Evolutionary conservation across 2,329 filamentous ascomycete genomes (phyloP).

Genomic region (Talaromyces marneffei): DNA sequence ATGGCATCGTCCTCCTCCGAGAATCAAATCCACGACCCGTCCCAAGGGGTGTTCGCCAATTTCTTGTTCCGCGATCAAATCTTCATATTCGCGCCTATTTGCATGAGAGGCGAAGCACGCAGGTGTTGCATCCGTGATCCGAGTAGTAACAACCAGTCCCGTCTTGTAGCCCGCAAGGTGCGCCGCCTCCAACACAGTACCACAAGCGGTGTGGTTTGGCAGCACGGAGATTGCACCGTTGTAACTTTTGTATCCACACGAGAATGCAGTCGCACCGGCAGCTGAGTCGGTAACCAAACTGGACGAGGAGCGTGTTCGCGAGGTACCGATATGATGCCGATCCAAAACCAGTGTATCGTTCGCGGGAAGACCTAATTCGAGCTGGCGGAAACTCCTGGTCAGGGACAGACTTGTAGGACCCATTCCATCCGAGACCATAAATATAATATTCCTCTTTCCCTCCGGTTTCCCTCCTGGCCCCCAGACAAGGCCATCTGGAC

Average conservation of each 20-base stretch:
- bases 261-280: constrained; percentile 95
- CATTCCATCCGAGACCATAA: constrained; percentile 99
- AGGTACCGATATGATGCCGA: constrained; percentile 82
- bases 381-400: constrained; percentile 80
- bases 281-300: constrained; percentile 91
- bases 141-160: constrained; percentile 88
- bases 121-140: constrained; percentile 91
- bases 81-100: constrained; percentile 70
- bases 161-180: constrained; percentile 89
- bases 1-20: constrained; percentile 88
- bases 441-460: constrained; percentile 86
- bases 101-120: constrained; percentile 92
- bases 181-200: constrained; percentile 87
- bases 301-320: constrained; percentile 74
- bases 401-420: constrained; percentile 83
- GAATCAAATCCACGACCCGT: constrained; percentile 80
- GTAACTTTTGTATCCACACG: constrained; percentile 88
- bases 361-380: constrained; percentile 64
- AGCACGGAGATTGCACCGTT: constrained; percentile 91
- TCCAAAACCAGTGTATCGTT: constrained; percentile 76
- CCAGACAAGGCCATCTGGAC: constrained; percentile 26
- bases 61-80: constrained; percentile 88
- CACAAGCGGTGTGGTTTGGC: constrained; percentile 79
- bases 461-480: constrained; percentile 39
- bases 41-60: constrained; percentile 82